Conservation (phyloP, 1,284 basidiomycete genomes). For the Volvariella volvacea region DNA sequence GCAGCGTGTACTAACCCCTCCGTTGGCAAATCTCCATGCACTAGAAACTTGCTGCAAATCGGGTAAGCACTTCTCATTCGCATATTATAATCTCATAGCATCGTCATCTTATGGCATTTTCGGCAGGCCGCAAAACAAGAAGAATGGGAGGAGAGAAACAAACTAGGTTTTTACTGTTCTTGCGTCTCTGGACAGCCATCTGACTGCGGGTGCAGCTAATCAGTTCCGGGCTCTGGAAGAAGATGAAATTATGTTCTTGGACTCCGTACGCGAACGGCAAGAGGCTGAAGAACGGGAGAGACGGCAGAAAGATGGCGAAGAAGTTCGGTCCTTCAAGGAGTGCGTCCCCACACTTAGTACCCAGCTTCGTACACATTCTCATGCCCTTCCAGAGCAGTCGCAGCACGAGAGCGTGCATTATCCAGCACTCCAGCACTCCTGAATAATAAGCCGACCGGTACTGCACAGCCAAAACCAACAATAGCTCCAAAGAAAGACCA, state of each 20-base stretch:
- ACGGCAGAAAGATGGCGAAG: constrained; percentile 73
- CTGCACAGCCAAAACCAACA: constrained; percentile 19
- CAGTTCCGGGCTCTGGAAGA: constrained; percentile 89
- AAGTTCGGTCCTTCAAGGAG: constrained; percentile 76
- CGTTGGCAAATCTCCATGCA: constrained; percentile 15
- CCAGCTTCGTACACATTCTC: constrained; percentile 7
- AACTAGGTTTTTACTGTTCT: constrained; percentile 50
- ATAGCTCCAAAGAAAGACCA: constrained; percentile 40
- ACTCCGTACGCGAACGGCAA: constrained; percentile 73
- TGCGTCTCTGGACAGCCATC: constrained; percentile 5
- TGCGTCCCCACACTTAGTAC: constrained; percentile 27
- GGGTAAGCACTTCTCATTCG: constrained; percentile 38
- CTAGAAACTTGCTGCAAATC: constrained; percentile 79
- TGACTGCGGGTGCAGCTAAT: constrained; percentile 49
- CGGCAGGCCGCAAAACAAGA: constrained; percentile 79
- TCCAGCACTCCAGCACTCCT: constrained; percentile 34
- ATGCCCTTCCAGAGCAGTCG: constrained; percentile 55
- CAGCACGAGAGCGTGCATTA: constrained; percentile 55
- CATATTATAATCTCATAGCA: constrained; percentile 10
- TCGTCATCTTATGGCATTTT: constrained; percentile 15
- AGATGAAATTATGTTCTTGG: constrained; percentile 86
- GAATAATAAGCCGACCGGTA: constrained; percentile 10
- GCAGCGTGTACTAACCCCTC: background rate
- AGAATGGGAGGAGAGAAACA: constrained; percentile 91
- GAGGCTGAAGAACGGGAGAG: constrained; percentile 69